A percentile compares a stretch with the other conserved stretches of the same genome.
Conservation (phyloP, 2,329 filamentous ascomycete species). For the Raffaelea ambrosiae region DNA sequence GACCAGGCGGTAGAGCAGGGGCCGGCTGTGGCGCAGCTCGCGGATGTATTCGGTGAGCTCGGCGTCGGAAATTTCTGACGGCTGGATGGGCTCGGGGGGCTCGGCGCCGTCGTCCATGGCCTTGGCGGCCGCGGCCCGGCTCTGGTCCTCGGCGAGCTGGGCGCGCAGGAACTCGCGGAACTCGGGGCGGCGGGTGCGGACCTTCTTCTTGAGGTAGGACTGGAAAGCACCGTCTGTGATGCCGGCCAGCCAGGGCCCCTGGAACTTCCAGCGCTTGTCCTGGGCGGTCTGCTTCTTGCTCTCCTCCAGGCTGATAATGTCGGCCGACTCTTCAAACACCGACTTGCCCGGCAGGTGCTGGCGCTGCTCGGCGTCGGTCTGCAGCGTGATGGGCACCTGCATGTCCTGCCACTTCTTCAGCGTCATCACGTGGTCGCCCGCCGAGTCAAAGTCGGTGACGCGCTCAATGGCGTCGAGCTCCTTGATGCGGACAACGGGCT, state of each 20-base stretch:
- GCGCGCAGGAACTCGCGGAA: slow-evolving; percentile 47
- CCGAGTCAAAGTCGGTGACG: slow-evolving; percentile 80
- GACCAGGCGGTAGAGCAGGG: slow-evolving; percentile 43
- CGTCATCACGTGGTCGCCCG: slow-evolving; percentile 72
- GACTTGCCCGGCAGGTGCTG: slow-evolving; percentile 30
- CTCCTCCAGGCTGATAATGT: slow-evolving; percentile 37
- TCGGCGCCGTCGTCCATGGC: slow-evolving; percentile 30
- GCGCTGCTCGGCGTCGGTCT: slow-evolving; percentile 13
- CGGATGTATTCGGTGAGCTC: slow-evolving; percentile 45
- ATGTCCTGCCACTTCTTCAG: slow-evolving; percentile 83
- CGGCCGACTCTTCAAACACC: slow-evolving; percentile 51
- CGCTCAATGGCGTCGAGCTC: slow-evolving; percentile 79
- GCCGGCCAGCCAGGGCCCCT: slow-evolving; percentile 57
- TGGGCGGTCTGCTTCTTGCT: slow-evolving; percentile 24
- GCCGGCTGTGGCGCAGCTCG: slow-evolving; percentile 41
- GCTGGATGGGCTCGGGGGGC: slow-evolving; percentile 20
- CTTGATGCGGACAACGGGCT: slow-evolving; percentile 68
- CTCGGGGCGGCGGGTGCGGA: slow-evolving; percentile 42
- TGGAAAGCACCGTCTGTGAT: slow-evolving; percentile 54
- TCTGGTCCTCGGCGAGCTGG: slow-evolving; percentile 38
- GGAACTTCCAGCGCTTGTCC: slow-evolving; percentile 56
- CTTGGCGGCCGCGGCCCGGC: slow-evolving; percentile 22
- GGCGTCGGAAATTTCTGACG: slow-evolving; percentile 36
- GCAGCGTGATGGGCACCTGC: slow-evolving; percentile 50
- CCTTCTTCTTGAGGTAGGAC: slow-evolving; percentile 42